Evolutionary conservation across 345 rosid genomes (phyloP).

Genomic region (Acer negundo): DNA sequence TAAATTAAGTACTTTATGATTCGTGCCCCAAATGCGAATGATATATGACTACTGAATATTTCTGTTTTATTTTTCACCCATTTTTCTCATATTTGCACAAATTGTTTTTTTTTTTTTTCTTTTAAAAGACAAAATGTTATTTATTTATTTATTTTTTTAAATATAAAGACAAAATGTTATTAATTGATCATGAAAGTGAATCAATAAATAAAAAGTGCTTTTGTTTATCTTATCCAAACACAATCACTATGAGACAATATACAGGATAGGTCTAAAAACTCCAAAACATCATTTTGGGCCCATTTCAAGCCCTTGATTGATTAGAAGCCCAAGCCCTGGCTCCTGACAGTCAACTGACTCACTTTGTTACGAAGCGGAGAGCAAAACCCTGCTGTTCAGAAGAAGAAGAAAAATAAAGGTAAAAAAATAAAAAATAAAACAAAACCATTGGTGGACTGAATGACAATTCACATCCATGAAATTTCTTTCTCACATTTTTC

Average conservation of each 20-base stretch:
- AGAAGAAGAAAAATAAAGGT: neutral
- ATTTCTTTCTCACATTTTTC: neutral
- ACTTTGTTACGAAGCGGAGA: neutral
- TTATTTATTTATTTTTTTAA: too few species aligned
- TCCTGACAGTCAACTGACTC: neutral
- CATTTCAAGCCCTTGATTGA: neutral
- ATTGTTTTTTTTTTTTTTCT: too few species aligned
- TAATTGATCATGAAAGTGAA: neutral
- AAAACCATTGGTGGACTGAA: neutral
- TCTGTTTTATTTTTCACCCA: too few species aligned
- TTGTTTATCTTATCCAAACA: too few species aligned
- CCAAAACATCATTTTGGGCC: neutral
- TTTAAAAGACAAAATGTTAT: too few species aligned
- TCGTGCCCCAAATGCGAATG: too few species aligned
- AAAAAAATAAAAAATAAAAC: too few species aligned
- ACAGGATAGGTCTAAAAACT: too few species aligned
- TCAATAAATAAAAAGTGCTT: too few species aligned
- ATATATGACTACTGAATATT: neutral
- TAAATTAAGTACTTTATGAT: too few species aligned
- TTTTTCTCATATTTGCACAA: neutral
- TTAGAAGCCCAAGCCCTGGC: neutral
- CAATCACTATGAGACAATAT: neutral
- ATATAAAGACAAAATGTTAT: too few species aligned
- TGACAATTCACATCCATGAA: slow-evolving; percentile 6
- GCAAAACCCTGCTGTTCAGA: neutral